Evolutionary conservation across 441 rosid species (phyloP).

Genomic region (Aquilaria agallochum): DNA sequence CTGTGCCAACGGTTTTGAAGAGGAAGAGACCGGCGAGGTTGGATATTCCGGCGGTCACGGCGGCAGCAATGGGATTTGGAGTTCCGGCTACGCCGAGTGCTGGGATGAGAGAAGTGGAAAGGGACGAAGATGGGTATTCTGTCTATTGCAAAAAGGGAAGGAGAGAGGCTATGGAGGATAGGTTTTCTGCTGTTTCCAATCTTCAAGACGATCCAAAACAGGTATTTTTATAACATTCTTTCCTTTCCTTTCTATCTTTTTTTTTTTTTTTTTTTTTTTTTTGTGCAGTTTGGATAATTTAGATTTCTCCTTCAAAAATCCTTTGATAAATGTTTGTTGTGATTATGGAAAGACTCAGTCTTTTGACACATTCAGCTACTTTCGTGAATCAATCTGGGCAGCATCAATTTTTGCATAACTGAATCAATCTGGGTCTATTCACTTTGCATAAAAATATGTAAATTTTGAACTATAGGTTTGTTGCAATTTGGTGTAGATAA

Average conservation of each 20-base stretch:
- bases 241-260: neutral
- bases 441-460: neutral
- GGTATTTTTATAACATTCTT: constrained; percentile 22
- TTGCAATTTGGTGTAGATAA: too few species aligned
- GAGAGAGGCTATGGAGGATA: constrained; percentile 84
- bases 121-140: constrained; percentile 56
- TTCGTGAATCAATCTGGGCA: neutral
- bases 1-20: constrained; percentile 36
- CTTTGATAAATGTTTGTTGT: neutral
- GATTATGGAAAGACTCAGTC: too few species aligned
- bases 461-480: neutral
- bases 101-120: constrained; percentile 29
- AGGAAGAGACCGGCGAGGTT: constrained; percentile 77
- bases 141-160: constrained; percentile 84
- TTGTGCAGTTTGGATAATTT: neutral
- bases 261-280: neutral
- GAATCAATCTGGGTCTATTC: neutral
- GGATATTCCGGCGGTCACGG: constrained; percentile 45
- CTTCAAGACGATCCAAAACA: constrained; percentile 40
- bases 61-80: constrained; percentile 19
- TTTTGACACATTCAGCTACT: neutral
- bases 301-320: neutral
- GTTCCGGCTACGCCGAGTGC: constrained; percentile 20
- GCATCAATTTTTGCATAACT: neutral
- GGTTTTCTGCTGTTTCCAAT: constrained; percentile 45